phyloP scores from a whole-genome alignment of 2,329 filamentous ascomycete genomes.

The Lasiodiplodia theobromae region DNA sequence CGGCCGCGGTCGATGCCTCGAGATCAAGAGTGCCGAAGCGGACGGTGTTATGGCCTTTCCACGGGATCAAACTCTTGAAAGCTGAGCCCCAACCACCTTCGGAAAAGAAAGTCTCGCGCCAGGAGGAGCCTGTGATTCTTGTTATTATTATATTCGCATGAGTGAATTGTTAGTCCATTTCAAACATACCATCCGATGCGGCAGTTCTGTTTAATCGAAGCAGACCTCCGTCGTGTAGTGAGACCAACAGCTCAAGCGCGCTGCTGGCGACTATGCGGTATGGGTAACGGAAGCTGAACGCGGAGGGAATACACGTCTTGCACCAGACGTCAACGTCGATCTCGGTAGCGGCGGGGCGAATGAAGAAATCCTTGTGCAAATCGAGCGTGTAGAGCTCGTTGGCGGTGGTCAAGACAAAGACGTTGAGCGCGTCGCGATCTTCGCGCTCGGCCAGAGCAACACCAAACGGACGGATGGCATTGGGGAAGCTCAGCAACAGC shows the following conservation, averaged over 20 bases:
- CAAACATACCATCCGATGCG: slow-evolving; percentile 36
- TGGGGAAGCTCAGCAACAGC: slow-evolving; percentile 78
- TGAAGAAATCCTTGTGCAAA: slow-evolving; percentile 84
- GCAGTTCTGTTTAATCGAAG: slow-evolving; percentile 63
- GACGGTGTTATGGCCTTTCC: slow-evolving; percentile 69
- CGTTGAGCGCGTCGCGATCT: slow-evolving; percentile 77
- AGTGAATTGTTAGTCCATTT: background rate
- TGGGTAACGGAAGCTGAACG: slow-evolving; percentile 77
- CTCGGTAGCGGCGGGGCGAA: slow-evolving; percentile 72
- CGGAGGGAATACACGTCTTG: slow-evolving; percentile 75
- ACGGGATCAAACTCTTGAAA: slow-evolving; percentile 60
- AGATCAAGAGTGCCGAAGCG: slow-evolving; percentile 71
- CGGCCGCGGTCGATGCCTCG: slow-evolving; percentile 67
- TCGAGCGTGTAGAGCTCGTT: slow-evolving; percentile 83
- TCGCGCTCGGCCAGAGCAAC: slow-evolving; percentile 82
- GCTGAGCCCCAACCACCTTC: slow-evolving; percentile 75
- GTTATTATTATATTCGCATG: slow-evolving; percentile 40
- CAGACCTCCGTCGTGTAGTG: slow-evolving; percentile 80
- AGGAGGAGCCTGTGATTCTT: slow-evolving; percentile 50
- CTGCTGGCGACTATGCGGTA: slow-evolving; percentile 81
- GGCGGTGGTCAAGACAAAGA: slow-evolving; percentile 80
- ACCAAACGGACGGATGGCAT: slow-evolving; percentile 76
- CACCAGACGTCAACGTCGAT: slow-evolving; percentile 77
- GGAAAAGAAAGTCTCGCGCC: slow-evolving; percentile 77
- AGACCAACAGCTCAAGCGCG: slow-evolving; percentile 77